A percentile compares a stretch with the other conserved stretches of the same genome.
Conservation (phyloP, 208 protist species). For the Leishmania mexicana region DNA sequence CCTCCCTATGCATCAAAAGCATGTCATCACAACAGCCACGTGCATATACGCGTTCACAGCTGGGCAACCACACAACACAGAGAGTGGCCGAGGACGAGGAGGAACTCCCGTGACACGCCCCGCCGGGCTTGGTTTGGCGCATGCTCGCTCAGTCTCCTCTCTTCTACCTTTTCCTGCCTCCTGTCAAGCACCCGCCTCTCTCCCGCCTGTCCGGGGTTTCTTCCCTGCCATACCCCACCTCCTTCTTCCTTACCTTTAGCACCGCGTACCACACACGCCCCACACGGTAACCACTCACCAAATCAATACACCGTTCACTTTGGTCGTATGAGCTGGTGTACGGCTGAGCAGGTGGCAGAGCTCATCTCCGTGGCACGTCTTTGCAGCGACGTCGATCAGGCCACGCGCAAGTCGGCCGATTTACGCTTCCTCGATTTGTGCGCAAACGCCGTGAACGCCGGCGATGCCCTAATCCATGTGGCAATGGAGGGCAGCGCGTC, state of each 20-base stretch:
- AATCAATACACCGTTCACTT: too few relatives aligned
- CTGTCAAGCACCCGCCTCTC: background rate
- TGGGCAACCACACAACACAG: background rate
- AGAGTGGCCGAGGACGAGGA: background rate
- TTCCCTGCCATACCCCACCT: background rate
- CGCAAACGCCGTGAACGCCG: constrained; percentile 47
- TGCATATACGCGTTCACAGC: background rate
- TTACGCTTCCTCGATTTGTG: constrained; percentile 44
- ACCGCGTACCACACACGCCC: background rate
- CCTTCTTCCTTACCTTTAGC: background rate
- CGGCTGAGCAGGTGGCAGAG: constrained; percentile 30
- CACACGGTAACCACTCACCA: background rate
- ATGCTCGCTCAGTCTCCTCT: background rate
- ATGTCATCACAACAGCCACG: background rate
- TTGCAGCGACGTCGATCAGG: constrained; percentile 26
- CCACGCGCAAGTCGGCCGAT: constrained; percentile 38
- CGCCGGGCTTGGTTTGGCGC: too few relatives aligned
- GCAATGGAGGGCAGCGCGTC: constrained; percentile 16
- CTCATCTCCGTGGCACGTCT: constrained; percentile 40
- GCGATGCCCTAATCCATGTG: constrained; percentile 51
- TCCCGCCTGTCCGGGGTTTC: background rate
- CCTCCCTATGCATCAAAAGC: background rate
- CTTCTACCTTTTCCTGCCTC: background rate
- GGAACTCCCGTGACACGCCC: too few relatives aligned
- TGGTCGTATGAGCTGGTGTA: constrained; percentile 47